phyloP scores from a whole-genome alignment of 805 yeast genomes.

The Candida sonorensis region DNA sequence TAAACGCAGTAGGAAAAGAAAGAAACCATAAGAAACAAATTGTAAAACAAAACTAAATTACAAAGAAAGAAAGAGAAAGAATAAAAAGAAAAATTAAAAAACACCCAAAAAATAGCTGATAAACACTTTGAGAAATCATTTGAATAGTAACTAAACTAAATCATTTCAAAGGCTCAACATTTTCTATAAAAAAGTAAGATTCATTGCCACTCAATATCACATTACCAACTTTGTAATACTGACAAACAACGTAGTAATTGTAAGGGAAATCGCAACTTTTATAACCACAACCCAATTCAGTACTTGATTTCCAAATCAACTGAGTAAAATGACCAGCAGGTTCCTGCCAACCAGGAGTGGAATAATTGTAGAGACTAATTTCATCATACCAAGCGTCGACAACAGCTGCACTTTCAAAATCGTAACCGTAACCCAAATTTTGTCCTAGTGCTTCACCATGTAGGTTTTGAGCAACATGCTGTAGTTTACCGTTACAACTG shows the following conservation, averaged over 20 bases:
- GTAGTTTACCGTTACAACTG: constrained; percentile 48
- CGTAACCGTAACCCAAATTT: constrained; percentile 71
- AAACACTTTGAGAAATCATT: no score
- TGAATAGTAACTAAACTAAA: no score
- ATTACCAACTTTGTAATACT: constrained; percentile 73
- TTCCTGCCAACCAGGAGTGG: constrained; percentile 38
- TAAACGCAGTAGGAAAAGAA: no score
- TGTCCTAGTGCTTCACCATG: constrained; percentile 55
- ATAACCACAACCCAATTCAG: constrained; percentile 65
- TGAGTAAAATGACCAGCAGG: constrained; percentile 79
- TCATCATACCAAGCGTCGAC: constrained; percentile 76
- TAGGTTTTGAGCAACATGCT: constrained; percentile 53
- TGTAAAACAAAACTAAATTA: no score
- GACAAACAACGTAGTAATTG: constrained; percentile 62
- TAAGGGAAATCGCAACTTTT: constrained; percentile 44
- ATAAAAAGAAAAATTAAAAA: no score
- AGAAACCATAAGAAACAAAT: no score
- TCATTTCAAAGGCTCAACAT: constrained; percentile 26
- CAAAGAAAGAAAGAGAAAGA: no score
- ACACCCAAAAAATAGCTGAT: no score
- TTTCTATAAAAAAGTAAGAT: constrained; percentile 16
- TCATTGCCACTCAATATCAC: constrained; percentile 35
- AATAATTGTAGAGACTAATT: constrained; percentile 43
- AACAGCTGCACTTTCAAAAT: constrained; percentile 40
- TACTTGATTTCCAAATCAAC: constrained; percentile 62